Evolutionary conservation across 2,329 filamentous ascomycete species (phyloP).

Genomic region (Epichloe amarillans): DNA sequence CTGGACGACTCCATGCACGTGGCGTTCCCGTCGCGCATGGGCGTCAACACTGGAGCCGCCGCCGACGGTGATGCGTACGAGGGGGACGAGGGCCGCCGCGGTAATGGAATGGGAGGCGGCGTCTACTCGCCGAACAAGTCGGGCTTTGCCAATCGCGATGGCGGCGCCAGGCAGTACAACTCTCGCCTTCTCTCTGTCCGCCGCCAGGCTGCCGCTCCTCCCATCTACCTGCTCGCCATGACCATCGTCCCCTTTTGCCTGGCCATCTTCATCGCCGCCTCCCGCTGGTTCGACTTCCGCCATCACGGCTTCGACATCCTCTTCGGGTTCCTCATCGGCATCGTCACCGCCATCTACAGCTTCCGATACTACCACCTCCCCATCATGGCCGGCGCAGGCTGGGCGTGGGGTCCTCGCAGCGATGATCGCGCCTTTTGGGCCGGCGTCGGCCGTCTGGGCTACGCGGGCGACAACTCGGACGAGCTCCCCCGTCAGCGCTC

Average conservation of each 20-base stretch:
- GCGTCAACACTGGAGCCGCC: not conserved
- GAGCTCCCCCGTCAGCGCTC: constrained; percentile 10
- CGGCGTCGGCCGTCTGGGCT: constrained; percentile 50
- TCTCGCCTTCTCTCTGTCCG: constrained; percentile 30
- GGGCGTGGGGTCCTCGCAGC: constrained; percentile 76
- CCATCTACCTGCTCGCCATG: constrained; percentile 61
- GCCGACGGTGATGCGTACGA: constrained; percentile 14
- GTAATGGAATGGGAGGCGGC: not conserved
- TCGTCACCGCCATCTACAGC: constrained; percentile 54
- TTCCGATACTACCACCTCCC: constrained; percentile 83
- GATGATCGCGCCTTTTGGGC: constrained; percentile 65
- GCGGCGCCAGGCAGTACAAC: constrained; percentile 14
- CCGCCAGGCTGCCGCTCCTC: constrained; percentile 67
- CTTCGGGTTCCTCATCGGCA: constrained; percentile 69
- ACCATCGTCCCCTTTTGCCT: constrained; percentile 57
- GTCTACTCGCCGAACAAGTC: constrained; percentile 8
- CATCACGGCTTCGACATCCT: constrained; percentile 91
- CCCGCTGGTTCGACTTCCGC: constrained; percentile 76
- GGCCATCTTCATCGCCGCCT: constrained; percentile 71
- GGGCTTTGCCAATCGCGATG: constrained; percentile 7
- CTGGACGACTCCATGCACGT: constrained; percentile 37
- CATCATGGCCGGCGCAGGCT: constrained; percentile 60
- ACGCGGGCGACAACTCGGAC: constrained; percentile 30
- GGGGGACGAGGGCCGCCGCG: constrained; percentile 19
- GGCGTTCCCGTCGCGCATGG: constrained; percentile 62